These are phyloP conservation scores for Apocynum venetum DNA, from an alignment of 257 asterid genomes.

Conservation along the genomic window DNA sequence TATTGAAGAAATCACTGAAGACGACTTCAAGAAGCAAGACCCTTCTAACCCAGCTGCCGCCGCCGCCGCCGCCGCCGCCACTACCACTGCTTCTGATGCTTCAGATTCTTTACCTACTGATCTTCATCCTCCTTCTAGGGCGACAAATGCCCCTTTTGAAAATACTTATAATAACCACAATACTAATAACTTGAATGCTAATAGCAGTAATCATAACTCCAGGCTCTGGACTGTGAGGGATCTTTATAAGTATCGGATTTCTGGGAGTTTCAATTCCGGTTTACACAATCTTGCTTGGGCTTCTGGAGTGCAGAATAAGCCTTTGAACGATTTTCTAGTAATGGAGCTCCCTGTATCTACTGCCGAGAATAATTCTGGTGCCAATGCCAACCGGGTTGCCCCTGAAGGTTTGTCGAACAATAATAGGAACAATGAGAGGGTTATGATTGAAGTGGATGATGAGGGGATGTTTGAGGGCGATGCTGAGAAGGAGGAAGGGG, in stretches of 20 bases:
- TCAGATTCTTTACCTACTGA: conserved; percentile 1
- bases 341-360: conserved; percentile 36
- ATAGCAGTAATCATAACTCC: conserved; percentile 30
- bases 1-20: conserved; percentile 73
- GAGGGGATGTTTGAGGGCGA: conserved; percentile 19
- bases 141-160: conserved; percentile 16
- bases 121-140: conserved; percentile 6
- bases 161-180: conserved; percentile 8
- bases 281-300: conserved; percentile 93
- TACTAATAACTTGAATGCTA: conserved; percentile 17
- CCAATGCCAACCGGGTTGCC: conserved; percentile 1
- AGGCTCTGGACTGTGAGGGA: conserved; percentile 87
- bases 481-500: conserved; percentile 72
- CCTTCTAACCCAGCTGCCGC: conserved; percentile 19
- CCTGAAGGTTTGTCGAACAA: neutral
- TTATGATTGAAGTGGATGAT: conserved; percentile 55
- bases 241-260: conserved; percentile 57
- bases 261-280: conserved; percentile 56
- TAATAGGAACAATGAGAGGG: conserved; percentile 35
- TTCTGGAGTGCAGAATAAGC: conserved; percentile 91
- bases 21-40: conserved; percentile 49
- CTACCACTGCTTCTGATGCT: conserved; percentile 14
- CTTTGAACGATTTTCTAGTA: conserved; percentile 63
- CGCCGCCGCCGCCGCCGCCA: conserved; percentile 22
- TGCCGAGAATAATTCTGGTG: conserved; percentile 11